phyloP scores from a whole-genome alignment of 1,284 basidiomycete species.

The Trichosporon faecale region DNA sequence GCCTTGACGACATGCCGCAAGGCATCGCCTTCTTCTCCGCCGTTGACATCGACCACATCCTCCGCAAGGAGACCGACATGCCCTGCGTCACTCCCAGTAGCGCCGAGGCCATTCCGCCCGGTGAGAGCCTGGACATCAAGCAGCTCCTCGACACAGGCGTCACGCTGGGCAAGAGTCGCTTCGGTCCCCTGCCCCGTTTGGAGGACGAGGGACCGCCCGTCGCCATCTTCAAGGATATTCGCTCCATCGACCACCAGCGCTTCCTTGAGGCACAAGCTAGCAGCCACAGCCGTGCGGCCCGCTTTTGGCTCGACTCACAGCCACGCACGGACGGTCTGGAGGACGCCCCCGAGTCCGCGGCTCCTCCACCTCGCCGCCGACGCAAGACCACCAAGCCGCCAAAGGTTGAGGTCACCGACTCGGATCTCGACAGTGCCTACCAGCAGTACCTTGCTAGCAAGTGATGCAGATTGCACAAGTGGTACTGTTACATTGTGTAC shows the following conservation, averaged over 20 bases:
- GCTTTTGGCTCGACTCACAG: slow-evolving; percentile 33
- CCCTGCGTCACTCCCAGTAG: slow-evolving; percentile 92
- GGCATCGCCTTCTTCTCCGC: slow-evolving; percentile 95
- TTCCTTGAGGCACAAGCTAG: slow-evolving; percentile 41
- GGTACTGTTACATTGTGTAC: neutral
- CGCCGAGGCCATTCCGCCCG: slow-evolving; percentile 72
- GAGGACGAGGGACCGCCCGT: slow-evolving; percentile 31
- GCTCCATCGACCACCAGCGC: slow-evolving; percentile 26
- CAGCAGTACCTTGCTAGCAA: neutral
- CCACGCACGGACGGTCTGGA: slow-evolving; percentile 12
- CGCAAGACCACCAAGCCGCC: neutral
- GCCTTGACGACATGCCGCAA: slow-evolving; percentile 93
- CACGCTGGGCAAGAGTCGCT: neutral
- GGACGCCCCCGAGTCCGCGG: neutral
- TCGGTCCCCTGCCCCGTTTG: neutral
- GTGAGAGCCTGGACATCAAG: slow-evolving; percentile 77
- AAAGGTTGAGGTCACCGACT: neutral
- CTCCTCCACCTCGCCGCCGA: neutral
- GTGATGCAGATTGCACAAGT: neutral
- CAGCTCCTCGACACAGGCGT: slow-evolving; percentile 57
- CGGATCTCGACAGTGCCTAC: slow-evolving; percentile 2
- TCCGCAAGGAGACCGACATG: slow-evolving; percentile 96
- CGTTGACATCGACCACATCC: slow-evolving; percentile 86
- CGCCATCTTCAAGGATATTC: slow-evolving; percentile 33
- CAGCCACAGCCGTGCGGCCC: slow-evolving; percentile 17